phyloP scores from a whole-genome alignment of 257 asterid species.

The Salvia miltiorrhiza region DNA sequence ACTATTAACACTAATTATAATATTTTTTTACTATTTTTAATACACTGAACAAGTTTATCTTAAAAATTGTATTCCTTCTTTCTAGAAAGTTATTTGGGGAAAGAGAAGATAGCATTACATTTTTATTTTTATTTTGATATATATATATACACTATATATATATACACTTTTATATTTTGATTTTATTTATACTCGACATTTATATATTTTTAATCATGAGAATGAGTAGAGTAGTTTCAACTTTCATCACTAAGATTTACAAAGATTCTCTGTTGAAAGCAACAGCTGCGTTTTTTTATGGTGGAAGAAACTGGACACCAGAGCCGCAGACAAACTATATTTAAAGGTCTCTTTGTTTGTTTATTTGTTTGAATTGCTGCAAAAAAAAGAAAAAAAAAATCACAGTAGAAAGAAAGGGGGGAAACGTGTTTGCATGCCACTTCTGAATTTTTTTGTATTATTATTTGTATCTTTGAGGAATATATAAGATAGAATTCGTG shows the following conservation, averaged over 20 bases:
- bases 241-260: conserved; percentile 9
- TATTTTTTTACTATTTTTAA: no score
- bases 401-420: no score
- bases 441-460: background rate
- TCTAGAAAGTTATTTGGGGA: no score
- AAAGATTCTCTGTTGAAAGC: conserved; percentile 12
- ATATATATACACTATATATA: no score
- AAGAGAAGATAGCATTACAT: no score
- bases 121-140: no score
- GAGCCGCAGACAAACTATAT: background rate
- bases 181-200: no score
- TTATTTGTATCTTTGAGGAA: background rate
- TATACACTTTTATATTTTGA: no score
- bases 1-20: no score
- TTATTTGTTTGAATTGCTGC: background rate
- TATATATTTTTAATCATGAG: no score
- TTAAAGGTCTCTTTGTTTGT: background rate
- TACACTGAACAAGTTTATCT: no score
- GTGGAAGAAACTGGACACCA: background rate
- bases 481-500: background rate
- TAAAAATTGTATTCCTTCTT: no score
- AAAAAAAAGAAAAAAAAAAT: background rate
- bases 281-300: background rate
- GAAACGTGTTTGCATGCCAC: conserved; percentile 12
- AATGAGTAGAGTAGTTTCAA: background rate